Evolutionary conservation across 441 rosid genomes (phyloP).

Genomic region (Erysimum pusillum): DNA sequence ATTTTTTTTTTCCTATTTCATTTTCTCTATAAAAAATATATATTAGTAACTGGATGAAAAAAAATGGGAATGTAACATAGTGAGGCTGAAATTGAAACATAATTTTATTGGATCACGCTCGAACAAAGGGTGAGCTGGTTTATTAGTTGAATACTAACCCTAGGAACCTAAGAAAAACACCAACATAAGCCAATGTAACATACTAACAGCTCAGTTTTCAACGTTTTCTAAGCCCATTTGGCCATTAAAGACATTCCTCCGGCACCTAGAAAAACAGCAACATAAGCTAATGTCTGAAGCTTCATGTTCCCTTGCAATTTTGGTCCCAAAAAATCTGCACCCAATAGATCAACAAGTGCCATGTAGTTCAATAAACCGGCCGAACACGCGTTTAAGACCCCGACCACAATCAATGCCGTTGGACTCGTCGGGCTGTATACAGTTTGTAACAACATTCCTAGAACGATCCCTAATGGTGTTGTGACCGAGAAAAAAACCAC

Average conservation of each 20-base stretch:
- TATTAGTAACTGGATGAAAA: no score
- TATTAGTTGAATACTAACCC: not conserved
- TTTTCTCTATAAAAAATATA: no score
- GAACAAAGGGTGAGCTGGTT: not conserved
- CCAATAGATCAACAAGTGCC: slow-evolving; percentile 61
- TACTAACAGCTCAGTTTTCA: no score
- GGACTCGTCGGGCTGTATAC: slow-evolving; percentile 44
- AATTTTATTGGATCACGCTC: not conserved
- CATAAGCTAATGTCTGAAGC: slow-evolving; percentile 51
- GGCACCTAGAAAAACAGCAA: slow-evolving; percentile 54
- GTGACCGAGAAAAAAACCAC: slow-evolving; percentile 31
- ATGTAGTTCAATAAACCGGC: slow-evolving; percentile 60
- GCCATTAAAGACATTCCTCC: slow-evolving; percentile 66
- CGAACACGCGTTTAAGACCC: slow-evolving; percentile 54
- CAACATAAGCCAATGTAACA: no score
- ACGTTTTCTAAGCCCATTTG: slow-evolving; percentile 55
- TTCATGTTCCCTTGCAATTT: slow-evolving; percentile 54
- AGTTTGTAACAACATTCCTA: slow-evolving; percentile 38
- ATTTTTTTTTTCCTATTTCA: no score
- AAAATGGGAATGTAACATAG: no score
- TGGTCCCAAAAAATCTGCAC: slow-evolving; percentile 59
- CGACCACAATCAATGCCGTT: slow-evolving; percentile 47
- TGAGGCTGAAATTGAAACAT: not conserved
- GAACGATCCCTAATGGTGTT: slow-evolving; percentile 38
- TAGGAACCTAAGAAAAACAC: not conserved